A percentile compares a stretch with the other conserved stretches of the same genome.
These are phyloP conservation scores for Saturnispora sanitii DNA, from an alignment of 805 yeast genomes.

Conservation along the genomic window DNA sequence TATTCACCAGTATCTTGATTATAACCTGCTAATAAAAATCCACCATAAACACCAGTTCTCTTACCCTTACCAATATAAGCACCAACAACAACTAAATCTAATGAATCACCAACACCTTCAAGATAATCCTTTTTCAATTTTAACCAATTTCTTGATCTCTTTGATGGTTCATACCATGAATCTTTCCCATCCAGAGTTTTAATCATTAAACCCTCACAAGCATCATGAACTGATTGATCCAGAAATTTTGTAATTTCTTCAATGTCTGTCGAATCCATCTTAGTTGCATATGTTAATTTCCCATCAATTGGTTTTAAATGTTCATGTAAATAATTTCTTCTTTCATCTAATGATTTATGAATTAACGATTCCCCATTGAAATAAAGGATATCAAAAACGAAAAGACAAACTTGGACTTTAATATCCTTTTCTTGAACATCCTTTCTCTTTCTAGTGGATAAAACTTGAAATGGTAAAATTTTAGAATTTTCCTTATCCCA, in stretches of 20 bases:
- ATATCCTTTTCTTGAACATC: conserved; percentile 83
- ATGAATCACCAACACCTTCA: conserved; percentile 91
- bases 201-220: conserved; percentile 96
- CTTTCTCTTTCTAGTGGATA: conserved; percentile 89
- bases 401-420: conserved; percentile 83
- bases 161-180: conserved; percentile 85
- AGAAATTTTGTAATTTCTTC: conserved; percentile 74
- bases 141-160: conserved; percentile 91
- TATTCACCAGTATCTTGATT: conserved; percentile 86
- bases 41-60: conserved; percentile 92
- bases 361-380: conserved; percentile 66
- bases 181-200: conserved; percentile 76
- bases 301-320: conserved; percentile 58
- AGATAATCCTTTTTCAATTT: conserved; percentile 91
- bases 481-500: conserved; percentile 76
- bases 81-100: conserved; percentile 88
- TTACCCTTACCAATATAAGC: conserved; percentile 92
- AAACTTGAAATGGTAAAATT: conserved; percentile 86
- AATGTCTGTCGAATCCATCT: conserved; percentile 56
- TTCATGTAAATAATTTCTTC: conserved; percentile 52
- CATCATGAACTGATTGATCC: conserved; percentile 79
- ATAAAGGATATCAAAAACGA: conserved; percentile 81
- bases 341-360: conserved; percentile 53
- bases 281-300: conserved; percentile 72
- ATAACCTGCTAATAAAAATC: conserved; percentile 82